phyloP scores from a whole-genome alignment of 352 stramenopile genomes.

The Phytopythium boreale region DNA sequence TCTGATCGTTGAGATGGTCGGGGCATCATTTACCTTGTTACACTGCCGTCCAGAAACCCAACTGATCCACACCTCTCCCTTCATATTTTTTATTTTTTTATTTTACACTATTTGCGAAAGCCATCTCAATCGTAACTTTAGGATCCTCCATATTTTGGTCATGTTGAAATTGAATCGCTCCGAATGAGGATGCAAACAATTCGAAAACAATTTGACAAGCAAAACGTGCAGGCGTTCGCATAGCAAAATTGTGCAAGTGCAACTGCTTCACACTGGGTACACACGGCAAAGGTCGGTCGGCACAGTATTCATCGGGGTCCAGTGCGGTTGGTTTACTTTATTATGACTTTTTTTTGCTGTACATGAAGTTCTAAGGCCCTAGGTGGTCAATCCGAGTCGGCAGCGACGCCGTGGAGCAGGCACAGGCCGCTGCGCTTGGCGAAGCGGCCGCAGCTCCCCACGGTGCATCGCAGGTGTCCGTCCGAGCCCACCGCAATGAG shows the following conservation, averaged over 20 bases:
- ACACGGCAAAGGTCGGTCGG: background rate
- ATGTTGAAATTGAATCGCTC: background rate
- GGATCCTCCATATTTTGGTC: background rate
- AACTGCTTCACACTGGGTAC: background rate
- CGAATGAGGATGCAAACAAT: background rate
- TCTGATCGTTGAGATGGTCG: slow-evolving; percentile 64
- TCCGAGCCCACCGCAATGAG: background rate
- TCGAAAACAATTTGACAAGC: background rate
- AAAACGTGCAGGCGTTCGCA: background rate
- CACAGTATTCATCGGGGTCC: too few relatives aligned
- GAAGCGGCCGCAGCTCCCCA: slow-evolving; percentile 12
- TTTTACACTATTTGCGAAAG: too few relatives aligned
- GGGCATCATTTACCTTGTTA: slow-evolving; percentile 80
- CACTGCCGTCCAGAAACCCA: slow-evolving; percentile 65
- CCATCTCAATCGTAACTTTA: too few relatives aligned
- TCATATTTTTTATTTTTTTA: background rate
- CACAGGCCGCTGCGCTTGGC: slow-evolving; percentile 22
- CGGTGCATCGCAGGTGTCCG: slow-evolving; percentile 11
- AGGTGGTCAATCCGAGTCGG: background rate
- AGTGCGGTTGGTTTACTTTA: background rate
- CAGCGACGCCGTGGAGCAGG: slow-evolving; percentile 12
- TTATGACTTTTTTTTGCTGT: background rate
- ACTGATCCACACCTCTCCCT: slow-evolving; percentile 45
- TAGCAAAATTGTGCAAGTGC: background rate
- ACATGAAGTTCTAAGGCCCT: background rate